phyloP scores from a whole-genome alignment of 2,329 filamentous ascomycete genomes.

The Fusarium algeriense region DNA sequence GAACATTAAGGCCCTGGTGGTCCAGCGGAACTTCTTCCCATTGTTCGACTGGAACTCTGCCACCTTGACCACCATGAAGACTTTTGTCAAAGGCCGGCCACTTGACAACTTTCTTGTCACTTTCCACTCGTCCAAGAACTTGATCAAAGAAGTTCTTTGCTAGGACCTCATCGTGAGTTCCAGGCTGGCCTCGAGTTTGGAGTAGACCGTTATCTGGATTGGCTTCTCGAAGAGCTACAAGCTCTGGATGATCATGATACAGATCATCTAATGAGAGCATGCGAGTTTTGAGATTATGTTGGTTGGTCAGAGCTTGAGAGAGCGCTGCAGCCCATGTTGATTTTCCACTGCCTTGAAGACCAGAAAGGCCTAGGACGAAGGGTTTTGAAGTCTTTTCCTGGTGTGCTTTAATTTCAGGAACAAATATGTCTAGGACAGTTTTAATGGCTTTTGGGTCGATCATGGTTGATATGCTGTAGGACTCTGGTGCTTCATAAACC shows the following conservation, averaged over 20 bases:
- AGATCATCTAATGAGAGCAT: conserved; percentile 42
- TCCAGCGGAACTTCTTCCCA: conserved; percentile 35
- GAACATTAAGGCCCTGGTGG: conserved; percentile 29
- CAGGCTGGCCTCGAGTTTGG: conserved; percentile 39
- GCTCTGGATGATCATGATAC: conserved; percentile 35
- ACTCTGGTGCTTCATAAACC: no score
- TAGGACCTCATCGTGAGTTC: conserved; percentile 39
- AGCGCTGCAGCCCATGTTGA: conserved; percentile 46
- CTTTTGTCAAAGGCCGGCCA: conserved; percentile 46
- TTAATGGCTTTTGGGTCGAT: conserved; percentile 41
- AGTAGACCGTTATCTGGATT: conserved; percentile 40
- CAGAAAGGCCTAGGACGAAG: conserved; percentile 42
- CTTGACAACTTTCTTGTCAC: conserved; percentile 1
- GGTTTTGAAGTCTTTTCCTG: conserved; percentile 20
- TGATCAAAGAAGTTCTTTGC: conserved; percentile 27
- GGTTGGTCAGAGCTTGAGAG: conserved; percentile 19
- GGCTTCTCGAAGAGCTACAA: conserved; percentile 30
- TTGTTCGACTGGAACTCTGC: conserved; percentile 25
- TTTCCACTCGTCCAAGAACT: not conserved
- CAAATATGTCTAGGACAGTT: conserved; percentile 29
- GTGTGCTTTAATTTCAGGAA: conserved; percentile 35
- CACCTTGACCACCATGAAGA: conserved; percentile 37
- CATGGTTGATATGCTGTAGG: conserved; percentile 9
- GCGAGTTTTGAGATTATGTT: conserved; percentile 36
- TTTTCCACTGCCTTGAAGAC: conserved; percentile 45